Evolutionary conservation across 768 basidiomycete species (phyloP).

Genomic region (Crassisporium funariophilum): DNA sequence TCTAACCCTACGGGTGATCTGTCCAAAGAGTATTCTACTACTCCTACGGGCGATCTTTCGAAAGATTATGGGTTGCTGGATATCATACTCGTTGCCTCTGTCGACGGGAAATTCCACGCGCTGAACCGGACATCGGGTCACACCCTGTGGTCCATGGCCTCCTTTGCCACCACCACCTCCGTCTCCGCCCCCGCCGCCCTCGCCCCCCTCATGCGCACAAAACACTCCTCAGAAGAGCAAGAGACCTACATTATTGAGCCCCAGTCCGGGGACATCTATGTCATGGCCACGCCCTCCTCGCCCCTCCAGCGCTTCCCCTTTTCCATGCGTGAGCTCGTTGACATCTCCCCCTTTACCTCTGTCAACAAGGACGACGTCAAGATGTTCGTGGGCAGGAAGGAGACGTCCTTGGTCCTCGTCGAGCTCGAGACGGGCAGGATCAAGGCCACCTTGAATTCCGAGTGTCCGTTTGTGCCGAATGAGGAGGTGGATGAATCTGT

Average conservation of each 20-base stretch:
- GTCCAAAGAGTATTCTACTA: too few relatives aligned
- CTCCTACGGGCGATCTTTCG: too few relatives aligned
- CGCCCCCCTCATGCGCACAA: constrained; percentile 73
- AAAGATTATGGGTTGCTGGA: constrained; percentile 70
- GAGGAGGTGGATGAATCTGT: constrained; percentile 57
- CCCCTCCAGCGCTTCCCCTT: constrained; percentile 88
- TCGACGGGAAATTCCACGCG: constrained; percentile 95
- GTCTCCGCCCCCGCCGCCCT: constrained; percentile 54
- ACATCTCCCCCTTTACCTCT: constrained; percentile 83
- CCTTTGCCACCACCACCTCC: constrained; percentile 45
- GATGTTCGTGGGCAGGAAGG: constrained; percentile 89
- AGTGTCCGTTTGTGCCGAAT: constrained; percentile 69
- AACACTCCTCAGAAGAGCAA: constrained; percentile 65
- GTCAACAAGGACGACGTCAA: constrained; percentile 61
- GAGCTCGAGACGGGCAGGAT: constrained; percentile 81
- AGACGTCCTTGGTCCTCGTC: constrained; percentile 76
- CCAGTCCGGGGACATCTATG: constrained; percentile 90
- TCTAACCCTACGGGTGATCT: too few relatives aligned
- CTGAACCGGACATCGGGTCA: constrained; percentile 85
- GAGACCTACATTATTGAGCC: constrained; percentile 95
- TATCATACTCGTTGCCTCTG: constrained; percentile 85
- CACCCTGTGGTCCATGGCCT: constrained; percentile 86
- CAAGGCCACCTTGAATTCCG: constrained; percentile 72
- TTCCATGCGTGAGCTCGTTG: constrained; percentile 90
- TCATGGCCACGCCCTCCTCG: constrained; percentile 67